A percentile compares a stretch with the other conserved stretches of the same genome.
These are phyloP conservation scores for Skeletonema marinoi DNA, from an alignment of 108 stramenopile genomes.

Conservation along the genomic window DNA sequence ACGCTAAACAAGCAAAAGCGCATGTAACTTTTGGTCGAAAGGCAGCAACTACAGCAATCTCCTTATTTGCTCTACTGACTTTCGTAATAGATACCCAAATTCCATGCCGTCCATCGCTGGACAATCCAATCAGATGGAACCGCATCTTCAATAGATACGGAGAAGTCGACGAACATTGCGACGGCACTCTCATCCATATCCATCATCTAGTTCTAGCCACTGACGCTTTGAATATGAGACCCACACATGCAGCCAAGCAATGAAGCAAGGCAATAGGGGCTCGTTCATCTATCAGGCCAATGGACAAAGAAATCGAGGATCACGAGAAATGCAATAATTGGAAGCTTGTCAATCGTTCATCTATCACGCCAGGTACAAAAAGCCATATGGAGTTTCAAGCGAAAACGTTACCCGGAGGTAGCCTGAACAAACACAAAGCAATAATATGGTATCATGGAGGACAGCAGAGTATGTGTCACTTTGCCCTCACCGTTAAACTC, in stretches of 20 bases:
- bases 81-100: no score
- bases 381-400: conserved; percentile 9
- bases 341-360: conserved; percentile 4
- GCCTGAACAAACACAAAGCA: conserved; percentile 34
- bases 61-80: no score
- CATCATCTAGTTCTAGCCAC: no score
- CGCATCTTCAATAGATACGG: no score
- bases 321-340: conserved; percentile 22
- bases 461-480: conserved; percentile 26
- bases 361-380: conserved; percentile 1
- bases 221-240: not conserved
- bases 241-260: conserved; percentile 6
- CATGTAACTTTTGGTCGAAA: no score
- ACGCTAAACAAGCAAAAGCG: no score
- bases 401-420: conserved; percentile 6
- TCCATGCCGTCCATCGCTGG: no score
- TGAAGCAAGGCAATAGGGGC: not conserved
- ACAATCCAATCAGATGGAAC: no score
- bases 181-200: no score
- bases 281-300: conserved; percentile 18
- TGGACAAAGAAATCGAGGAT: conserved; percentile 22
- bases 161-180: no score
- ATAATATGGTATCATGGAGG: conserved; percentile 28
- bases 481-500: conserved; percentile 22
- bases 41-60: no score